Evolutionary conservation across 73 alveolate species (phyloP).

Genomic region (Breviolum minutum): DNA sequence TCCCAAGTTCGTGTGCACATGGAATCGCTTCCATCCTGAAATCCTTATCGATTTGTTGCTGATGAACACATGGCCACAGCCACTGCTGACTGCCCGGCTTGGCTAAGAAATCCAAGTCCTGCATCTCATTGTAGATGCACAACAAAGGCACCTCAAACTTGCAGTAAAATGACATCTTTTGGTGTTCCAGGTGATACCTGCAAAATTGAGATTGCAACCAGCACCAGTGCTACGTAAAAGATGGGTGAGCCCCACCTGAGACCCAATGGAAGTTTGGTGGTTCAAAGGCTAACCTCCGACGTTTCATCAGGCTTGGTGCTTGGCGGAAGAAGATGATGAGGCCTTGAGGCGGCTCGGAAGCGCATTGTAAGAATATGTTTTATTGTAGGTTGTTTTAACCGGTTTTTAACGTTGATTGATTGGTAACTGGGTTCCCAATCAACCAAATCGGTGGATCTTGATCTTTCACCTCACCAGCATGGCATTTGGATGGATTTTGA

Average conservation of each 20-base stretch:
- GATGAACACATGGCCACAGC: too few relatives aligned
- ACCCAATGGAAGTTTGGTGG: background rate
- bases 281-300: background rate
- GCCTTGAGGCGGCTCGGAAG: background rate
- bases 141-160: constrained; percentile 35
- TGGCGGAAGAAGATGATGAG: constrained; percentile 25
- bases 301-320: background rate
- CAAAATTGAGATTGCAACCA: background rate
- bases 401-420: too few relatives aligned
- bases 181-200: background rate
- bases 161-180: too few relatives aligned
- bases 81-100: too few relatives aligned
- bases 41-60: too few relatives aligned
- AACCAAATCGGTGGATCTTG: background rate
- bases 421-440: background rate
- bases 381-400: too few relatives aligned
- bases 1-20: too few relatives aligned
- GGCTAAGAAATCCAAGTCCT: background rate
- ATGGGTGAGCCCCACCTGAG: constrained; percentile 79
- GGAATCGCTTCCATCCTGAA: too few relatives aligned
- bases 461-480: background rate
- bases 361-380: too few relatives aligned
- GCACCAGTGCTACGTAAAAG: constrained; percentile 79
- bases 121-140: constrained; percentile 89
- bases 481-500: background rate